These are phyloP conservation scores for Neurospora sp. DNA, from an alignment of 495 filamentous ascomycete species.

Conservation along the genomic window DNA sequence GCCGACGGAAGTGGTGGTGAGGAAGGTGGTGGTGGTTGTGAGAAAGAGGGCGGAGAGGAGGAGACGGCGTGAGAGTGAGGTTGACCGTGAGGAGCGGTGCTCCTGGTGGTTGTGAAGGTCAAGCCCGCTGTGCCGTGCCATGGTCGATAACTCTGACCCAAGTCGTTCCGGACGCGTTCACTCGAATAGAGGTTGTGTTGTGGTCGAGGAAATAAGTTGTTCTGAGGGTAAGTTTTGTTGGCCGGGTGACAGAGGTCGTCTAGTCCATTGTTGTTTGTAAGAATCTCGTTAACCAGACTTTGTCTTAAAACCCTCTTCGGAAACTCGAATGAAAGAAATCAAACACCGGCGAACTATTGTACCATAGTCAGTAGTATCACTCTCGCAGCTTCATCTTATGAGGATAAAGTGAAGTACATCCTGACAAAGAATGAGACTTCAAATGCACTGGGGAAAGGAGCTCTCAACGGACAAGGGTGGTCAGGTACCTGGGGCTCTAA, in stretches of 20 bases:
- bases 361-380: background rate
- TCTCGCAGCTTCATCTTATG: background rate
- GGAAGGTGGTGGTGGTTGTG: slow-evolving; percentile 9
- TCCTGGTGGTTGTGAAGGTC: background rate
- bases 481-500: background rate
- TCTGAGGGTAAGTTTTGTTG: background rate
- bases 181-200: background rate
- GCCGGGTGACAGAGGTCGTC: background rate
- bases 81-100: background rate
- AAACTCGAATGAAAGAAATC: background rate
- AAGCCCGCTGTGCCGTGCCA: background rate
- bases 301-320: background rate
- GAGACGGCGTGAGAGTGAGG: background rate
- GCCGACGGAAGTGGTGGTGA: background rate
- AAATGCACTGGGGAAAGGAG: background rate
- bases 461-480: background rate
- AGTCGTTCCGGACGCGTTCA: background rate
- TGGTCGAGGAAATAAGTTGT: background rate
- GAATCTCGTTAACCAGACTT: background rate
- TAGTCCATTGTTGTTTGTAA: background rate
- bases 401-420: background rate
- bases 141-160: background rate
- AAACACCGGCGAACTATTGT: background rate
- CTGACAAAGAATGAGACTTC: background rate
- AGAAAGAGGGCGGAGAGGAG: slow-evolving; percentile 23